phyloP scores from a whole-genome alignment of 2,329 filamentous ascomycete genomes.

The Fusarium sublunatum region DNA sequence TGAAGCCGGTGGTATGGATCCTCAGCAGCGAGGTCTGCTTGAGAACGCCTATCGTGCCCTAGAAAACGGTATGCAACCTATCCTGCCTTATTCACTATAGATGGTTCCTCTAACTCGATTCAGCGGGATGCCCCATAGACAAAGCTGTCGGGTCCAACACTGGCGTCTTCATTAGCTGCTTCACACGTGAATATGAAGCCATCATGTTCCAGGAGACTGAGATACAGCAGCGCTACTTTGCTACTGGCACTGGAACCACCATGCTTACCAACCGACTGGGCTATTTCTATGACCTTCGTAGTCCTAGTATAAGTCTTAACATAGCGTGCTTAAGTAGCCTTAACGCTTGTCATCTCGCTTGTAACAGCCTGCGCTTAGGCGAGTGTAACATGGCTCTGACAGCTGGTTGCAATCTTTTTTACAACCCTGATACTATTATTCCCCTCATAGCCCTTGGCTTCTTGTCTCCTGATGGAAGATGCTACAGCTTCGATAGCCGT shows the following conservation, averaged over 20 bases:
- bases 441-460: conserved; percentile 9
- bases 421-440: conserved; percentile 10
- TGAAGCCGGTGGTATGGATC: conserved; percentile 55
- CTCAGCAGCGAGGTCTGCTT: conserved; percentile 53
- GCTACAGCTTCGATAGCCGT: conserved; percentile 3
- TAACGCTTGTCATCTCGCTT: conserved; percentile 9
- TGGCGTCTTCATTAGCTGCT: conserved; percentile 16
- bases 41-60: conserved; percentile 45
- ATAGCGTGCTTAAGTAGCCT: conserved; percentile 9
- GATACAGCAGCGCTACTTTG: conserved; percentile 7
- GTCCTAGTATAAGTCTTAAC: conserved; percentile 13
- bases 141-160: conserved; percentile 6
- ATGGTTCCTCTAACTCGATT: not conserved
- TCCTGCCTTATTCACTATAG: not conserved
- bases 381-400: conserved; percentile 11
- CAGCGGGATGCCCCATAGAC: conserved; percentile 7
- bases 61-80: conserved; percentile 41
- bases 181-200: conserved; percentile 13
- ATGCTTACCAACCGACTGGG: conserved; percentile 17
- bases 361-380: conserved; percentile 2
- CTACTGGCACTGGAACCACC: conserved; percentile 10
- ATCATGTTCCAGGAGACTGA: conserved; percentile 17
- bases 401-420: conserved; percentile 12
- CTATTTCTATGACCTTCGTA: conserved; percentile 11
- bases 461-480: conserved; percentile 8